Conservation (phyloP, 164 flowering plant genomes). For the Malania oleifera region DNA sequence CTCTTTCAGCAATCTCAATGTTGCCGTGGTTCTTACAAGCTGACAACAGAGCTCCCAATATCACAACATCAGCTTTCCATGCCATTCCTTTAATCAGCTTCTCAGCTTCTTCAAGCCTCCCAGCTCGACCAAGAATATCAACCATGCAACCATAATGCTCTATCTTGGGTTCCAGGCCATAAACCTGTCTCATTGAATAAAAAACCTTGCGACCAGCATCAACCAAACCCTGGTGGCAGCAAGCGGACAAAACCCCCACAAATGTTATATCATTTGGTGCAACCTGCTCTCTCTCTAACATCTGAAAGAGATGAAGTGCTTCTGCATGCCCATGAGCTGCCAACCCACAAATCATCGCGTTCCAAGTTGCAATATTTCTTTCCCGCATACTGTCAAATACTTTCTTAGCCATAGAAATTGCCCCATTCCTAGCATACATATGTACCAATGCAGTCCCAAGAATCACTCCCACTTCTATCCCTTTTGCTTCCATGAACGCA, state of each 20-base stretch:
- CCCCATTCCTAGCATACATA: conserved; percentile 70
- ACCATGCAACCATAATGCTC: conserved; percentile 74
- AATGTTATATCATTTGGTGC: conserved; percentile 45
- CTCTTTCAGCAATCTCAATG: conserved; percentile 43
- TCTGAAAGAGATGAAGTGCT: conserved; percentile 39
- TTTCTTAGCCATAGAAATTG: conserved; percentile 26
- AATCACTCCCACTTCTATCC: conserved; percentile 42
- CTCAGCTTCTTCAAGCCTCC: conserved; percentile 53
- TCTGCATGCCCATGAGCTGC: conserved; percentile 59
- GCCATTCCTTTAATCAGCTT: conserved; percentile 48
- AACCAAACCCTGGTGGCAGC: conserved; percentile 59
- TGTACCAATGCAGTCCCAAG: conserved; percentile 64
- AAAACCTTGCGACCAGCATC: conserved; percentile 46
- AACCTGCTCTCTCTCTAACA: conserved; percentile 26
- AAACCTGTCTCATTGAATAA: conserved; percentile 35
- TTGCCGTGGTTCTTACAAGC: conserved; percentile 50
- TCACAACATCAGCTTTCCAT: conserved; percentile 54
- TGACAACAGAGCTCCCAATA: conserved; percentile 54
- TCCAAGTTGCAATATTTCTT: conserved; percentile 53
- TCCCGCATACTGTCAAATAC: conserved; percentile 44
- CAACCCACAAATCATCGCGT: conserved; percentile 61
- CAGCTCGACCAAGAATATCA: conserved; percentile 52
- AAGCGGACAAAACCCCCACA: conserved; percentile 62
- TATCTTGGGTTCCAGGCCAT: conserved; percentile 49
- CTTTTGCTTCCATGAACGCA: conserved; percentile 31